Conservation (phyloP, 2,329 filamentous ascomycete species). For the Hypocreales sp. region DNA sequence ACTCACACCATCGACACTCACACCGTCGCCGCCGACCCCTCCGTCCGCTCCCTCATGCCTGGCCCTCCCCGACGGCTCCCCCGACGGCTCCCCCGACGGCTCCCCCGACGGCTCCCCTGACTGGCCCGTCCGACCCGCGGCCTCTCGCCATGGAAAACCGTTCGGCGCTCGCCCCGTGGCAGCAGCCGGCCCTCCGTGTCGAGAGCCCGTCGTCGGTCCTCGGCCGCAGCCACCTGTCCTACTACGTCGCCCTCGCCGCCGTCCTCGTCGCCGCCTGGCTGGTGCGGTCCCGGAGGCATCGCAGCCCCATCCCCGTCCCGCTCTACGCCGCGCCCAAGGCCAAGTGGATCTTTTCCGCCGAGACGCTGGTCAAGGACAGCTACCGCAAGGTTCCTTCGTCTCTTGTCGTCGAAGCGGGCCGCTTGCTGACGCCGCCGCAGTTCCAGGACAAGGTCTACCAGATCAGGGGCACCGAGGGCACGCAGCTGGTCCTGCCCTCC, state of each 20-base stretch:
- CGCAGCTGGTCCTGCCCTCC: constrained; percentile 30
- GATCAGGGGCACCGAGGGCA: constrained; percentile 33
- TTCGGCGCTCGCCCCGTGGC: background rate
- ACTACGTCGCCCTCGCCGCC: constrained; percentile 23
- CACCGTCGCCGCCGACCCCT: too few relatives aligned
- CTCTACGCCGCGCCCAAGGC: constrained; percentile 31
- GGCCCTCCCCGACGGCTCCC: too few relatives aligned
- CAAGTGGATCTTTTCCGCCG: constrained; percentile 36
- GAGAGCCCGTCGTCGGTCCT: too few relatives aligned
- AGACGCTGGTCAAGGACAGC: constrained; percentile 29
- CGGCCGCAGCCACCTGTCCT: too few relatives aligned
- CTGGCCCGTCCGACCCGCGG: too few relatives aligned
- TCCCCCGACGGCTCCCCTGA: too few relatives aligned
- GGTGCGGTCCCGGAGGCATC: constrained; percentile 17
- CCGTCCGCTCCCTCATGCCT: too few relatives aligned
- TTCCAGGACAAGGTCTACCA: constrained; percentile 34
- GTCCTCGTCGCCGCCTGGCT: constrained; percentile 22
- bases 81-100: too few relatives aligned
- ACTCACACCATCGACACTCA: too few relatives aligned
- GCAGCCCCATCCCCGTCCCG: constrained; percentile 17
- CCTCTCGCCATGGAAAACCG: constrained; percentile 1
- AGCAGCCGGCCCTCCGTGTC: too few relatives aligned
- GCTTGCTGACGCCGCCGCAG: constrained; percentile 13
- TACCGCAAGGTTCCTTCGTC: constrained; percentile 25
- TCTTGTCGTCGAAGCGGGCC: background rate